Evolutionary conservation across 2,329 filamentous ascomycete species (phyloP).

Genomic region (Xylariaceae sp.): DNA sequence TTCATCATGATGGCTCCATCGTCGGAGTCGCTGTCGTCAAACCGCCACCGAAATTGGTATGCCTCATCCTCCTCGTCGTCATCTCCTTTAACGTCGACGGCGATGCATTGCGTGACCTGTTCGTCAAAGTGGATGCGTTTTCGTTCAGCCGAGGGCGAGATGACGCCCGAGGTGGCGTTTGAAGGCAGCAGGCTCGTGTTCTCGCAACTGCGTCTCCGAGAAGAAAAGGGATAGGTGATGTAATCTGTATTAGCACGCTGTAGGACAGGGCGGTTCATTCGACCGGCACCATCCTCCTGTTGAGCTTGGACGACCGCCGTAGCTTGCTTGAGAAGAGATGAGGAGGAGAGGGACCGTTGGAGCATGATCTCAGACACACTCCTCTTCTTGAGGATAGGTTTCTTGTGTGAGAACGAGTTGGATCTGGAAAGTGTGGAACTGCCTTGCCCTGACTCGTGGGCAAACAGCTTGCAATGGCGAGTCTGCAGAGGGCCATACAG

Average conservation of each 20-base stretch:
- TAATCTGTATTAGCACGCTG: conserved; percentile 63
- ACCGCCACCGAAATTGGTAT: conserved; percentile 28
- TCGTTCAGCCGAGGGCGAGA: conserved; percentile 56
- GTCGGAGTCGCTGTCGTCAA: conserved; percentile 60
- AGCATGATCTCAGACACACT: conserved; percentile 95
- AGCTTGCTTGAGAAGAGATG: conserved; percentile 83
- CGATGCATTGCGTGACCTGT: conserved; percentile 91
- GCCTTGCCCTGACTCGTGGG: conserved; percentile 32
- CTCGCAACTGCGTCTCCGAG: conserved; percentile 51
- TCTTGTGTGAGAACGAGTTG: conserved; percentile 67
- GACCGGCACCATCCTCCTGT: conserved; percentile 48
- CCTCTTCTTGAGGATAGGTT: conserved; percentile 92
- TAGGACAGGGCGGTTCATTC: conserved; percentile 46
- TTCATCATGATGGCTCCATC: conserved; percentile 81
- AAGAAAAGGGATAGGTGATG: conserved; percentile 56
- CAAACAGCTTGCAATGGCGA: conserved; percentile 48
- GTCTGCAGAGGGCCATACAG: conserved; percentile 88
- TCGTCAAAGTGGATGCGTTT: conserved; percentile 96
- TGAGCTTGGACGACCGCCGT: conserved; percentile 81
- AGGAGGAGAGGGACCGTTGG: conserved; percentile 78
- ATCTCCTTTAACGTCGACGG: conserved; percentile 76
- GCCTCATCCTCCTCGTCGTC: conserved; percentile 64
- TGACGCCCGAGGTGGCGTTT: conserved; percentile 60
- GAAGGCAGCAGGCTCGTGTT: conserved; percentile 60
- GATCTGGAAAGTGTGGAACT: conserved; percentile 43